A percentile compares a stretch with the other conserved stretches of the same genome.
Evolutionary conservation across 176 grass and related monocot species (phyloP).

Genomic region (Paspalum vaginatum): DNA sequence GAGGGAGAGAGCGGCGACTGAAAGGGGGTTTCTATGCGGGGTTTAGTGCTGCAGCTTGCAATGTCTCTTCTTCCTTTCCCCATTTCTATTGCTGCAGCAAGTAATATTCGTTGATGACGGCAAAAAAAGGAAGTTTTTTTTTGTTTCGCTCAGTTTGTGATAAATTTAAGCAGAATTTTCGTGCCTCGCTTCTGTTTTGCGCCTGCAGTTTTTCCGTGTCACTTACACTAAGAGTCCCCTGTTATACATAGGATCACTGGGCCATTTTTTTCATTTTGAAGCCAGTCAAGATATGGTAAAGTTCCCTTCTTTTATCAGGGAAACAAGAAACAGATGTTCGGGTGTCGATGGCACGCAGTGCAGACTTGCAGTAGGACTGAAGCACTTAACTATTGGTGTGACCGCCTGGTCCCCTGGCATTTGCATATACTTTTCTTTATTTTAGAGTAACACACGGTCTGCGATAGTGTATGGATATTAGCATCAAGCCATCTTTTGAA

Average conservation of each 20-base stretch:
- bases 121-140: neutral
- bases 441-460: constrained; percentile 21
- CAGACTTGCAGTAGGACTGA: constrained; percentile 15
- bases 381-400: constrained; percentile 32
- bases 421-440: constrained; percentile 39
- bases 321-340: constrained; percentile 17
- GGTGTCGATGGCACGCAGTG: neutral
- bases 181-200: neutral
- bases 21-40: constrained; percentile 17
- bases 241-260: neutral
- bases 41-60: constrained; percentile 35
- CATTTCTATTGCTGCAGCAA: neutral
- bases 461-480: constrained; percentile 25
- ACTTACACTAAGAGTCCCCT: neutral
- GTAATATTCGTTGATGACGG: neutral
- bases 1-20: neutral
- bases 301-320: constrained; percentile 1
- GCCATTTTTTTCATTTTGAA: neutral
- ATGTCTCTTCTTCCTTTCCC: neutral
- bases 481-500: constrained; percentile 9
- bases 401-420: constrained; percentile 13
- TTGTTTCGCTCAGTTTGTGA: neutral
- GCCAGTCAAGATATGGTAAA: neutral
- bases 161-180: neutral
- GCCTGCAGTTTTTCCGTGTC: neutral